A percentile compares a stretch with the other conserved stretches of the same genome.
Conservation (phyloP, 306 rosid genomes). For the Prunus salicina region DNA sequence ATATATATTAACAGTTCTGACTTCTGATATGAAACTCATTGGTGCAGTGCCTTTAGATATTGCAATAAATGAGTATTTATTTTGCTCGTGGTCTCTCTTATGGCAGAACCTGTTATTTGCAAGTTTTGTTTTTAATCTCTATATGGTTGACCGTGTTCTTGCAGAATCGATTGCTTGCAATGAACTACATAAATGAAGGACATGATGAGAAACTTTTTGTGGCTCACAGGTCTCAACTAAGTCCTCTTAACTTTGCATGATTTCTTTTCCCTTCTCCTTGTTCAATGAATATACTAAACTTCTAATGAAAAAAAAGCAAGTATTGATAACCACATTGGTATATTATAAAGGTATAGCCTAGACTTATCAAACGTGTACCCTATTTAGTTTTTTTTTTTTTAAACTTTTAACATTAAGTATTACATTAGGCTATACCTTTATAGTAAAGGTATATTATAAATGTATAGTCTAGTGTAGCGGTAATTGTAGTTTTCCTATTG, state of each 20-base stretch:
- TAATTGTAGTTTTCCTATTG: background rate
- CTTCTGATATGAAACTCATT: background rate
- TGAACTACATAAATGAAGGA: slow-evolving; percentile 92
- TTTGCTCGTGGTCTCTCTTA: background rate
- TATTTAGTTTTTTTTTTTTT: background rate
- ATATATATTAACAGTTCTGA: background rate
- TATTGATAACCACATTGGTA: background rate
- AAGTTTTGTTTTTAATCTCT: background rate
- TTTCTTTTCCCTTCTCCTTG: background rate
- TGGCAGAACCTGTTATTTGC: background rate
- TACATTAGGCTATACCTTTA: background rate
- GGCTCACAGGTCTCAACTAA: slow-evolving; percentile 71
- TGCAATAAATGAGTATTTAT: background rate
- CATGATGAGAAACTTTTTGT: slow-evolving; percentile 75
- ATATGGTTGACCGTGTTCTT: slow-evolving; percentile 4
- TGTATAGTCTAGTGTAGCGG: background rate
- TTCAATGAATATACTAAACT: background rate
- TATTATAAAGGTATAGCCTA: background rate
- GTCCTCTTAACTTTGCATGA: slow-evolving; percentile 20
- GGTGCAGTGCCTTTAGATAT: background rate
- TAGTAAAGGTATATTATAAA: background rate
- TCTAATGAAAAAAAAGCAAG: background rate
- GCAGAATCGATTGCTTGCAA: slow-evolving; percentile 92
- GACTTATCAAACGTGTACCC: background rate
- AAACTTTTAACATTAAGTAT: background rate